Evolutionary conservation across 352 stramenopile genomes (phyloP).

Genomic region (Pythium chondricola): DNA sequence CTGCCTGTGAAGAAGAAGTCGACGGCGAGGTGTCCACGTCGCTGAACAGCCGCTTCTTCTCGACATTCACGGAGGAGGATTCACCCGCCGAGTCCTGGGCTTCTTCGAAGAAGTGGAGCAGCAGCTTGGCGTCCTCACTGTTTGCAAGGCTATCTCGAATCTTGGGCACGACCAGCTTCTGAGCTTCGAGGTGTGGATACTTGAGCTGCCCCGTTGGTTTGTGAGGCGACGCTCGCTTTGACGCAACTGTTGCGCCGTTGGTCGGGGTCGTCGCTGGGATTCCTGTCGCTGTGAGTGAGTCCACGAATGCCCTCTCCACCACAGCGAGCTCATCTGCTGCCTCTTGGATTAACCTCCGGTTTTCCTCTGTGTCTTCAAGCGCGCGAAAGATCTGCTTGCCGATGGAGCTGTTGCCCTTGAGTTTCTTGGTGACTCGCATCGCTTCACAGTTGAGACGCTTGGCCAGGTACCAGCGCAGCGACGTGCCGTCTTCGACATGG

Average conservation of each 20-base stretch:
- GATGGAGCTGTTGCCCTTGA: constrained; percentile 86
- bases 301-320: constrained; percentile 62
- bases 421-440: constrained; percentile 87
- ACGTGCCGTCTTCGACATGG: constrained; percentile 77
- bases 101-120: constrained; percentile 72
- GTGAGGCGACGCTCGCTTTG: constrained; percentile 15
- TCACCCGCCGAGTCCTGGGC: constrained; percentile 37
- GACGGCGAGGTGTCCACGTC: constrained; percentile 22
- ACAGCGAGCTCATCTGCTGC: constrained; percentile 50
- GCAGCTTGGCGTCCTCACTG: constrained; percentile 63
- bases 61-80: constrained; percentile 19
- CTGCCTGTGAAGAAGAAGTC: constrained; percentile 1
- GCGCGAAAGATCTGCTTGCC: constrained; percentile 85
- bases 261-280: neutral
- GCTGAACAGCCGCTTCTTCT: constrained; percentile 58
- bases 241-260: neutral
- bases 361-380: constrained; percentile 58
- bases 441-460: constrained; percentile 84
- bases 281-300: constrained; percentile 46
- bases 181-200: constrained; percentile 16
- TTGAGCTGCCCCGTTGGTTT: constrained; percentile 13
- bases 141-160: constrained; percentile 20
- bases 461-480: constrained; percentile 77
- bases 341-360: constrained; percentile 40
- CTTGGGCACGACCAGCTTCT: constrained; percentile 20